A percentile compares a stretch with the other conserved stretches of the same genome.
These are phyloP conservation scores for Penicillium arizonense DNA, from an alignment of 495 filamentous ascomycete genomes.

Conservation along the genomic window DNA sequence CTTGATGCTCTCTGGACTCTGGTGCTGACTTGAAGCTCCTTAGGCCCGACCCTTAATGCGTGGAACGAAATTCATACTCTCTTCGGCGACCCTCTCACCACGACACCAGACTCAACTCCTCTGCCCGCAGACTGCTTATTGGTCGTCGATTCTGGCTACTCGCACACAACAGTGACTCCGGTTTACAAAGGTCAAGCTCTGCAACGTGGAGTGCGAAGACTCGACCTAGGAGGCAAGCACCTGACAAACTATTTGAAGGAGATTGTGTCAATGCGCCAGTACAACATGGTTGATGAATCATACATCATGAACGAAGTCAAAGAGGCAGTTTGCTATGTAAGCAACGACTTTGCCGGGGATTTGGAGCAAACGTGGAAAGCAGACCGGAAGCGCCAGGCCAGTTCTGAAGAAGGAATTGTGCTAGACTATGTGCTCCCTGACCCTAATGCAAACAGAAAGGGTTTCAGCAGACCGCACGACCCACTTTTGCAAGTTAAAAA, in stretches of 20 bases:
- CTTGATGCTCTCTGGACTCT: not conserved
- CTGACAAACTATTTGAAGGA: slow-evolving; percentile 95
- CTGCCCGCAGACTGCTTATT: slow-evolving; percentile 78
- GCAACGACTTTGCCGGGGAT: slow-evolving; percentile 71
- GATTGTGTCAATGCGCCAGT: slow-evolving; percentile 83
- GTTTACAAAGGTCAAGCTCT: slow-evolving; percentile 77
- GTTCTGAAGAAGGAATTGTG: slow-evolving; percentile 65
- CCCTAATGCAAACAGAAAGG: slow-evolving; percentile 72
- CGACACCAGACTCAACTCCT: slow-evolving; percentile 25
- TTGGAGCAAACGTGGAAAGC: slow-evolving; percentile 84
- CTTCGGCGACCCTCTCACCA: slow-evolving; percentile 48
- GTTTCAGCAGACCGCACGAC: slow-evolving; percentile 75
- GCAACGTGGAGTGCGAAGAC: slow-evolving; percentile 76
- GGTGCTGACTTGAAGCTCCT: slow-evolving; percentile 8
- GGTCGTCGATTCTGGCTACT: slow-evolving; percentile 88
- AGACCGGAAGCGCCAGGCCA: slow-evolving; percentile 48
- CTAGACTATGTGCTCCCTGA: slow-evolving; percentile 94
- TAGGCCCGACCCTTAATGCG: slow-evolving; percentile 73
- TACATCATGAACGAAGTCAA: slow-evolving; percentile 95
- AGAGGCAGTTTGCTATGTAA: slow-evolving; percentile 83
- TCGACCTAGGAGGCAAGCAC: slow-evolving; percentile 90
- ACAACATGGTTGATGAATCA: slow-evolving; percentile 90
- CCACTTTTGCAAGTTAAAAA: slow-evolving; percentile 58
- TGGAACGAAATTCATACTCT: slow-evolving; percentile 75
- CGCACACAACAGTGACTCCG: slow-evolving; percentile 89